Percentiles rank a stretch among this genome's conserved stretches.
Evolutionary conservation across 805 yeast species (phyloP).

Genomic region (Candida xyloterini): DNA sequence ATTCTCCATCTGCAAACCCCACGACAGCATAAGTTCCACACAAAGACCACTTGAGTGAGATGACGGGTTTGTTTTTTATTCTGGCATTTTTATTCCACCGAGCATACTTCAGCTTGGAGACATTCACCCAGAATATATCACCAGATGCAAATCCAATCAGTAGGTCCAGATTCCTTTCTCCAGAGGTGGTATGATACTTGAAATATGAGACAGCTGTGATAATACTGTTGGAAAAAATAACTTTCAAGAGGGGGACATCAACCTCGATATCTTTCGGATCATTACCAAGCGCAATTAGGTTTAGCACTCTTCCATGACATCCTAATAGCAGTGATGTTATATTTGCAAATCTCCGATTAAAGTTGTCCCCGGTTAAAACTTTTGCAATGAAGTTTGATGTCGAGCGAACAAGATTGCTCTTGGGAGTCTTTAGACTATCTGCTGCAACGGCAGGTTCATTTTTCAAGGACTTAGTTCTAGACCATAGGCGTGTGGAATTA

Average conservation of each 20-base stretch:
- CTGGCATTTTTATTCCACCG: constrained; percentile 52
- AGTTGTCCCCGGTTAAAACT: constrained; percentile 31
- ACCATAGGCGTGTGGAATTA: constrained; percentile 11
- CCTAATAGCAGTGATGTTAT: constrained; percentile 38
- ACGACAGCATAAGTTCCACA: constrained; percentile 49
- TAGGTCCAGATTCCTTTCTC: constrained; percentile 45
- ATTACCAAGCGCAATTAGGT: constrained; percentile 40
- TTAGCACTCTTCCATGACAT: constrained; percentile 49
- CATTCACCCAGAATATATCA: constrained; percentile 62
- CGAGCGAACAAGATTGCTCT: constrained; percentile 29
- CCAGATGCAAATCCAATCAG: constrained; percentile 64
- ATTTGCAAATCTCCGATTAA: constrained; percentile 28
- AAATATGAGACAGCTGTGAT: constrained; percentile 40
- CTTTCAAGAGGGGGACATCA: constrained; percentile 42
- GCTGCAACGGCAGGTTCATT: constrained; percentile 7
- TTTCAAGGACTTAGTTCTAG: constrained; percentile 10
- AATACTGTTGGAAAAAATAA: constrained; percentile 38
- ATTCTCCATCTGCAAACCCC: constrained; percentile 63
- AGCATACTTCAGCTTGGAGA: constrained; percentile 44
- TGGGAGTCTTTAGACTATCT: constrained; percentile 30
- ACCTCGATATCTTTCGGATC: constrained; percentile 40
- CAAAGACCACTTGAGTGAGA: constrained; percentile 46
- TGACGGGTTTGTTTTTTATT: constrained; percentile 40
- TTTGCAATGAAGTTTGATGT: constrained; percentile 36
- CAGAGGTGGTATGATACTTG: constrained; percentile 20